Percentiles rank a stretch among this genome's conserved stretches.
Evolutionary conservation across 108 stramenopile genomes (phyloP).

Genomic region (Cyclostephanos tholiformis): DNA sequence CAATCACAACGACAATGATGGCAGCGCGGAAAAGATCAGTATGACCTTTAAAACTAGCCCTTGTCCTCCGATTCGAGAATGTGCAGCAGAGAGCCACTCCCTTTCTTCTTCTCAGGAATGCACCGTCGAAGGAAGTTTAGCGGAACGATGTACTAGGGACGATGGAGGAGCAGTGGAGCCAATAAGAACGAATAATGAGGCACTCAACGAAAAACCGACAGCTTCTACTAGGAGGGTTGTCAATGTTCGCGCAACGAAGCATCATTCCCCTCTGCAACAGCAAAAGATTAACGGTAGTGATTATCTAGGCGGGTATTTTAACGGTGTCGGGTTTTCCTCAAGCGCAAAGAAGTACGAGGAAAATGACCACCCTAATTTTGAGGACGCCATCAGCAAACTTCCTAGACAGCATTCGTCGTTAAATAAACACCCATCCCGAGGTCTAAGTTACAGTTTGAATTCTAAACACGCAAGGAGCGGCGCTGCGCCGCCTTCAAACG

Average conservation of each 20-base stretch:
- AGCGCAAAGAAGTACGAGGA: conserved; percentile 8
- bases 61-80: conserved; percentile 48
- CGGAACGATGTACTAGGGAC: neutral
- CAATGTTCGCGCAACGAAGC: conserved; percentile 26
- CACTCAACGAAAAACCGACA: conserved; percentile 2
- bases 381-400: conserved; percentile 13
- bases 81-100: conserved; percentile 26
- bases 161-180: neutral
- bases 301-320: neutral
- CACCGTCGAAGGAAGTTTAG: conserved; percentile 7
- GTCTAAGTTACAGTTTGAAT: neutral
- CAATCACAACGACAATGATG: conserved; percentile 17
- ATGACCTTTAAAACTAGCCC: conserved; percentile 18
- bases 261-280: conserved; percentile 15
- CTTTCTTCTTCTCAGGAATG: conserved; percentile 15
- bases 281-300: conserved; percentile 1
- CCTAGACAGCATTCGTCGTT: neutral
- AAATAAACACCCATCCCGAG: neutral
- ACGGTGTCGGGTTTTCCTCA: neutral
- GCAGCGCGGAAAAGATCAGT: conserved; percentile 11
- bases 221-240: conserved; percentile 4
- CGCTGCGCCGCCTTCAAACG: neutral
- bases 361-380: conserved; percentile 25
- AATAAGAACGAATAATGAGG: neutral
- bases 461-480: neutral